These are phyloP conservation scores for Penicillium brasilianum DNA, from an alignment of 2,329 filamentous ascomycete genomes.

Conservation along the genomic window DNA sequence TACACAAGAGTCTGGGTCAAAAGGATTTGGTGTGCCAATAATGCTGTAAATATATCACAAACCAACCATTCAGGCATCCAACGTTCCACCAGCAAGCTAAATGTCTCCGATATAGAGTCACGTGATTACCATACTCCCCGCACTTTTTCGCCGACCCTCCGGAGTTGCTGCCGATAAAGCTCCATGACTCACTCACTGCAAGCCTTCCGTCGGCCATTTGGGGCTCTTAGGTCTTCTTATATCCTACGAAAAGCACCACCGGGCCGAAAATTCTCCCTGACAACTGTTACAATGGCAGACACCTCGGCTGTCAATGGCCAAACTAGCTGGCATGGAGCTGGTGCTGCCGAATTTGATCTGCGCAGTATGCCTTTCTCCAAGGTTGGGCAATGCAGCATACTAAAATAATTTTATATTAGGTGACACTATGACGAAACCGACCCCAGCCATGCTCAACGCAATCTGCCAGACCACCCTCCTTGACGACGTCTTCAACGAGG, in stretches of 20 bases:
- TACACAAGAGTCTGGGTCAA: not conserved
- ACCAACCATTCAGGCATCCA: not conserved
- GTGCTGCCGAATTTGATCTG: conserved; percentile 62
- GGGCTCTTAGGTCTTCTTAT: conserved; percentile 9
- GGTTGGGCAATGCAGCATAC: not conserved
- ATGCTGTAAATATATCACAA: not conserved
- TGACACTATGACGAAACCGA: conserved; percentile 77
- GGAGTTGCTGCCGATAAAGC: conserved; percentile 2
- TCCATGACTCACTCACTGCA: conserved; percentile 25
- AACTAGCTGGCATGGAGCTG: conserved; percentile 49
- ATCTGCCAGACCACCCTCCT: conserved; percentile 75
- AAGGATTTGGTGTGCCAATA: too few relatives aligned
- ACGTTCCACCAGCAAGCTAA: not conserved
- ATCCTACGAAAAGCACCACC: not conserved
- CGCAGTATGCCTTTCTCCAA: conserved; percentile 47
- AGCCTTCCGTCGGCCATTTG: conserved; percentile 17
- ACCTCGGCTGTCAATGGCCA: conserved; percentile 21
- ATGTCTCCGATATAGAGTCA: conserved; percentile 2
- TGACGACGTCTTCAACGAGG: conserved; percentile 84
- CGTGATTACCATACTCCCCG: conserved; percentile 15
- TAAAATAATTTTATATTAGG: conserved; percentile 43
- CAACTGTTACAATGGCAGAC: conserved; percentile 25
- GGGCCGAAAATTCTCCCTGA: conserved; percentile 18
- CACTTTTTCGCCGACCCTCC: conserved; percentile 1
- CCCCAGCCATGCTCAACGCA: conserved; percentile 78